Evolutionary conservation across 441 rosid genomes (phyloP), one percentile per base, ranked within the genome.

Genomic region (Adansonia gregorii): DNA sequence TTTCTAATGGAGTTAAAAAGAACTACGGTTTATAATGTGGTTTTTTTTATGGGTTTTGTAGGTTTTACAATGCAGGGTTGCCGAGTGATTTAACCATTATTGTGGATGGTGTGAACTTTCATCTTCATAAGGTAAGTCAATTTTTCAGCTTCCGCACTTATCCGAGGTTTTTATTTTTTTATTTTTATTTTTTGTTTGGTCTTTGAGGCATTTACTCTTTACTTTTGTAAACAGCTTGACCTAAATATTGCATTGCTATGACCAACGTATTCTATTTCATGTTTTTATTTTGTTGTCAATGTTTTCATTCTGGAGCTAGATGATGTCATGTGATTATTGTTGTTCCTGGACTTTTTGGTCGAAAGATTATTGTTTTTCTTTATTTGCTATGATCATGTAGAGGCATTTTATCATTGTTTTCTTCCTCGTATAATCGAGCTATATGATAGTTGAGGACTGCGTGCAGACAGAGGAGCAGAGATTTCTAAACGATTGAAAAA

Each of bases 1-100:
- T 9, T 45, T 55, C 22, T 11, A 31, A 19, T 22, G 41, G 41
- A 48, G 59, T n/a, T 43, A 58, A 39, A 58, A 39, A 56, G 66
- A 41, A 17, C 4, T 39, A 49, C 20, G 52, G 52, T 9, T 71
- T n/a, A 35, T 80, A 24, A 55, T 61, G 51, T 67, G 31, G 76
- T 75, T 78, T 72, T 76, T 39, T 77, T 75, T 78, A 69, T 27
- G 81, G 82, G 63, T 73, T 6, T 71, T 82, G 82, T 89, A 94
- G 99, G 99, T 90, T 86, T 85, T 92, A 92, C 86, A 86, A 76
- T 82, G 86, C 95, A 19, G 97, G 93, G 67, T 83, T 96, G 84
- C 82, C 94, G 43, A 90, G 93, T 87, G 99, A 96, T 84, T 82
- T 93, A 69, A 89, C 84, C 67, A 83, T 94, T 56, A 67, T 79